phyloP scores from a whole-genome alignment of 169 alveolate species.

The Plasmodium gonderi region DNA sequence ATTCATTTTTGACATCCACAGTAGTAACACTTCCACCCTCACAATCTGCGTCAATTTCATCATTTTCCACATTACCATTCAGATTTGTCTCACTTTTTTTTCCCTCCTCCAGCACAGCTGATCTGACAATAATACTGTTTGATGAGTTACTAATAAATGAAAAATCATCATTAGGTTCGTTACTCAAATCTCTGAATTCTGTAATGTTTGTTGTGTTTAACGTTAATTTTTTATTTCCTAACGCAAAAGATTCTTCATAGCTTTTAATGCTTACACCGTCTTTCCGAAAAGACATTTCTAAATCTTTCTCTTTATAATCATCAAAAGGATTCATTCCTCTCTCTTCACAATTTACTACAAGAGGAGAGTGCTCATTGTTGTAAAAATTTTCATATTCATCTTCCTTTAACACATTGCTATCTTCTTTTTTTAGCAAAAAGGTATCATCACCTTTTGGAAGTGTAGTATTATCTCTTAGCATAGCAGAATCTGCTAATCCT shows the following conservation, averaged over 20 bases:
- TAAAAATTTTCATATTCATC: neutral
- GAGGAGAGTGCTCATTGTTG: neutral
- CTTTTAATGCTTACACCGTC: neutral
- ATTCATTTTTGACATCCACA: neutral
- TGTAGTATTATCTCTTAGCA: neutral
- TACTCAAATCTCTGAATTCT: neutral
- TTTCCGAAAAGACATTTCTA: neutral
- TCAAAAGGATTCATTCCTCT: neutral
- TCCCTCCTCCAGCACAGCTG: neutral
- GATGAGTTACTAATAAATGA: conserved; percentile 6
- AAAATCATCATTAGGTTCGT: neutral
- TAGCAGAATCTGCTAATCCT: neutral
- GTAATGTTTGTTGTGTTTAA: conserved; percentile 5
- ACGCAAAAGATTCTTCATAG: neutral
- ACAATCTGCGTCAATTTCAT: neutral
- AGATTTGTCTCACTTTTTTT: neutral
- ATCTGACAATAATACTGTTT: neutral
- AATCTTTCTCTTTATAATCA: conserved; percentile 5
- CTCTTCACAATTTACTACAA: neutral
- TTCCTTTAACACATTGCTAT: neutral
- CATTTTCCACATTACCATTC: neutral
- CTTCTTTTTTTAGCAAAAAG: neutral
- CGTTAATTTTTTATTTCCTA: conserved; percentile 1
- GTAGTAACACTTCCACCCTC: neutral
- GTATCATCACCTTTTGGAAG: neutral